Evolutionary conservation across 345 rosid genomes (phyloP), one percentile per base, ranked within the genome.

Genomic region (Syzygium oleosum): DNA sequence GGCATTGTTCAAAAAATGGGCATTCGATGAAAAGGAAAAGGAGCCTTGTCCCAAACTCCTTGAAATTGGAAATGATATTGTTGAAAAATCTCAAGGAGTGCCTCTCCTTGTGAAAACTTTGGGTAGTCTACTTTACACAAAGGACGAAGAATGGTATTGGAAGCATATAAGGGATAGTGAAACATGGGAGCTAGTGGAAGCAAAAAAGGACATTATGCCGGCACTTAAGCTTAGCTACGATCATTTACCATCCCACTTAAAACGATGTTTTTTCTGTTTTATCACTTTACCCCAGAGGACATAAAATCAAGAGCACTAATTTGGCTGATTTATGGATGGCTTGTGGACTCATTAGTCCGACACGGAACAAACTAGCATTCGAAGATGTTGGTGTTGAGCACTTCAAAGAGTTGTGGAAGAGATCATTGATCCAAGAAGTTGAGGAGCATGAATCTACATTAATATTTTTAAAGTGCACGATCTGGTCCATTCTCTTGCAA

Each of bases 191-290:
- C 5, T 68, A 68, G 23, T 34, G 0, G 43, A 68, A 68, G 46
- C 1, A 0, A 17, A 34, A 34, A 34, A 9, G 10, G 79, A 68
- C 46, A 34, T 68, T 0, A 3, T 68, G 46, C 46, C 25, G 4
- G 12, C 19, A 34, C 25, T 68, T 34, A 9, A 68, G 46, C 79
- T 68, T 68, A 68, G 46, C 12, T 68, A 68, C 17, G 46, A 68
- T 68, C 46, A 68, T 68, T 68, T 68, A 68, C 46, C 46, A 68
- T 34, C 79, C 43, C 46, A 17, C 12, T 68, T 68, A 17, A 68
- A 68, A 68, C 0, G 25, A 7, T 68, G 13, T 9, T 68, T 68
- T 68, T 68, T 16, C 79, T 3, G 8, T 31, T 7, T 31, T 17
- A 7, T 31, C 79, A 16, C 79, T 68, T 16, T 9, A 16, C 5